Conservation (phyloP, 1,284 basidiomycete genomes). For the Cryptococcus sp. region DNA sequence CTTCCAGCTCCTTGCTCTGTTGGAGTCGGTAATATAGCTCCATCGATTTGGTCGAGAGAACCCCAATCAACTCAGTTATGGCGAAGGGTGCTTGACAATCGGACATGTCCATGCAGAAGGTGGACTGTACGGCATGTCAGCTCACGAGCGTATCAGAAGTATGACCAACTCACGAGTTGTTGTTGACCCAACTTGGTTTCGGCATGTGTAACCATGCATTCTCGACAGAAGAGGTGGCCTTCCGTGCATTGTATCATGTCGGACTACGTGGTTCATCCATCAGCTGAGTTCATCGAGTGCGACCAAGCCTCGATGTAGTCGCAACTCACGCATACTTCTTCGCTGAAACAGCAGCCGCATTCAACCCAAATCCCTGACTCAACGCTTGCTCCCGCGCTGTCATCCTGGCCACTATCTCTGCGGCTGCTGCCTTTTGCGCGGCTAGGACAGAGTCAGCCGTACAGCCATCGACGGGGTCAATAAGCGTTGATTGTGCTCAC, state of each 20-base stretch:
- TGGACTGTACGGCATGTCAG: constrained; percentile 48
- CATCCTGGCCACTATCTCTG: constrained; percentile 46
- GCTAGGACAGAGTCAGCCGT: constrained; percentile 22
- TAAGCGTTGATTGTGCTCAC: constrained; percentile 17
- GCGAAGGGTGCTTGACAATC: constrained; percentile 70
- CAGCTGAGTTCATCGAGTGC: neutral
- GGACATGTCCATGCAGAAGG: constrained; percentile 78
- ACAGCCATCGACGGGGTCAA: no score
- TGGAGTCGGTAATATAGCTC: constrained; percentile 70
- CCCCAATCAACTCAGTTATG: constrained; percentile 65
- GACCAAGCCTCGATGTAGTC: constrained; percentile 3
- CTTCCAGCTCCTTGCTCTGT: constrained; percentile 73
- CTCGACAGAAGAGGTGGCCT: constrained; percentile 70
- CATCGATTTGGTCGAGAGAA: constrained; percentile 60
- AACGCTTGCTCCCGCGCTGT: constrained; percentile 54
- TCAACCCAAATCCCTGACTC: constrained; percentile 62
- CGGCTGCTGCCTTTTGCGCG: constrained; percentile 39
- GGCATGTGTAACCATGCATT: constrained; percentile 58
- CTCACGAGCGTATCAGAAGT: neutral
- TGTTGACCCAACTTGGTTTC: constrained; percentile 54
- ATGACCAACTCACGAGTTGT: constrained; percentile 34
- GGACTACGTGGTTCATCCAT: constrained; percentile 56
- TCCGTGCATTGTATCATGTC: constrained; percentile 83
- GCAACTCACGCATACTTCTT: constrained; percentile 66
- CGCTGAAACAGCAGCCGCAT: constrained; percentile 78